Conservation (phyloP, 306 rosid species). For the Vigna angularis region DNA sequence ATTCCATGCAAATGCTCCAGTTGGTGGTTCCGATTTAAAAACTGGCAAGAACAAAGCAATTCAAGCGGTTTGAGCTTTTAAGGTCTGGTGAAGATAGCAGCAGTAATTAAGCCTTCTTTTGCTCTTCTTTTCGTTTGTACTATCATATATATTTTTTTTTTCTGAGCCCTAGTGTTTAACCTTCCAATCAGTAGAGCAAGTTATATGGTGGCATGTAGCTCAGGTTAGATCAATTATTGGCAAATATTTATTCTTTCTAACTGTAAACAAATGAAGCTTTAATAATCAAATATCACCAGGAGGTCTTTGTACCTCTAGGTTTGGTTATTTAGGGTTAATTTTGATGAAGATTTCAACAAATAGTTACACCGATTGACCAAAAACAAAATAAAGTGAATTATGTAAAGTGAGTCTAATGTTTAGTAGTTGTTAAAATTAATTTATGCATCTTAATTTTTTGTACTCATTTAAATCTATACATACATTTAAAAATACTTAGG, state of each 20-base stretch:
- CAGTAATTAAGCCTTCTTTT: constrained; percentile 37
- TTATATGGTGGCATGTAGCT: constrained; percentile 58
- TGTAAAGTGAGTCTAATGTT: neutral
- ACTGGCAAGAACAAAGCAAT: constrained; percentile 68
- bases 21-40: constrained; percentile 62
- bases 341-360: neutral
- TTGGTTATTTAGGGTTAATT: constrained; percentile 12
- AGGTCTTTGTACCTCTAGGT: constrained; percentile 42
- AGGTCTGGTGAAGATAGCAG: constrained; percentile 44
- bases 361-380: neutral
- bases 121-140: constrained; percentile 50
- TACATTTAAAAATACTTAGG: neutral
- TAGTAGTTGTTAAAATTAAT: neutral
- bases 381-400: neutral
- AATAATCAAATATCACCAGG: constrained; percentile 54
- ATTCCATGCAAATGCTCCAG: constrained; percentile 84
- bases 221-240: constrained; percentile 75
- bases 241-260: constrained; percentile 76
- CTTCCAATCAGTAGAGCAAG: constrained; percentile 50
- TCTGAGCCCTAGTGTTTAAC: constrained; percentile 42
- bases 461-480: neutral
- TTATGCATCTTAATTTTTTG: neutral
- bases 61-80: constrained; percentile 65
- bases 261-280: constrained; percentile 70
- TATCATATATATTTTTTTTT: constrained; percentile 47